Percentiles rank a stretch among this genome's conserved stretches.
phyloP scores from a whole-genome alignment of 495 filamentous ascomycete species.

The Penicillium odoratum region DNA sequence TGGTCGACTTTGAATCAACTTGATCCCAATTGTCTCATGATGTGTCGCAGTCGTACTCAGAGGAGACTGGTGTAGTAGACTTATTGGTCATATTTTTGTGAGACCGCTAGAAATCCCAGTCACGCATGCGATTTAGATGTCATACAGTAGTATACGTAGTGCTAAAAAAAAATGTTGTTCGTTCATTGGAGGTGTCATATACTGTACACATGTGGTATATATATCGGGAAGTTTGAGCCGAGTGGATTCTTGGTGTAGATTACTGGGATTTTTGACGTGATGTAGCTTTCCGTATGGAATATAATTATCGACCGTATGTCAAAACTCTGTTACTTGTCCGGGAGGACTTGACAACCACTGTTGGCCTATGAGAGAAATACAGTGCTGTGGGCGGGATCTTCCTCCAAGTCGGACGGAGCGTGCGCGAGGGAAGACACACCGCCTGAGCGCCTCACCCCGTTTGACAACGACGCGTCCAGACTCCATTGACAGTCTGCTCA shows the following conservation, averaged over 20 bases:
- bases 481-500: neutral
- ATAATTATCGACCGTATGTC: neutral
- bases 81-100: slow-evolving; percentile 5
- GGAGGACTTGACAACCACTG: slow-evolving; percentile 3
- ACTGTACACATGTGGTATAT: neutral
- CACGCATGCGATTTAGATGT: neutral
- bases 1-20: slow-evolving; percentile 2
- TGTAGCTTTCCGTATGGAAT: neutral
- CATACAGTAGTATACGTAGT: neutral
- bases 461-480: neutral
- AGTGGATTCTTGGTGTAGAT: slow-evolving; percentile 1
- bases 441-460: neutral
- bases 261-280: neutral
- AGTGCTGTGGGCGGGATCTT: slow-evolving; percentile 2
- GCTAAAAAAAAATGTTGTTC: slow-evolving; percentile 2
- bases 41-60: neutral
- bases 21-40: neutral
- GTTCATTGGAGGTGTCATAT: neutral
- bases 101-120: neutral
- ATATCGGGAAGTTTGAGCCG: slow-evolving; percentile 5
- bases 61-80: neutral
- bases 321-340: neutral
- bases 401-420: no score
- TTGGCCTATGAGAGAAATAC: slow-evolving; percentile 2
- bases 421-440: slow-evolving; percentile 4